Evolutionary conservation across 2,329 filamentous ascomycete species (phyloP).

Genomic region (Teratosphaeria gauchensis): DNA sequence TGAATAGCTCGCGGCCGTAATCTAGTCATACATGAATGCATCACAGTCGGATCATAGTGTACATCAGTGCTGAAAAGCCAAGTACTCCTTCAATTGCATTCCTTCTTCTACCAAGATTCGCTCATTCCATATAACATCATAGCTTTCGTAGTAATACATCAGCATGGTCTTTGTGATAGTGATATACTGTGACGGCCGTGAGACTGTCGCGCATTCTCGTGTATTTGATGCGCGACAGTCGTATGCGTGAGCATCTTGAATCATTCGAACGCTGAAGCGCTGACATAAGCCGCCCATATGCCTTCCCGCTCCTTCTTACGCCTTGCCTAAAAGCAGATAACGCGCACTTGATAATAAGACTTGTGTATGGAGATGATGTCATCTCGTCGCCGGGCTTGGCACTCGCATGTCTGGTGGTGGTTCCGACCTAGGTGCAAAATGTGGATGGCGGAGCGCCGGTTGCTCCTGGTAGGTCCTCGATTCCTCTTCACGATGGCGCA

Average conservation of each 20-base stretch:
- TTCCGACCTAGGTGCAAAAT: background rate
- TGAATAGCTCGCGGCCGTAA: background rate
- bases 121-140: background rate
- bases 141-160: background rate
- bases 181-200: background rate
- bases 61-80: background rate
- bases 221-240: background rate
- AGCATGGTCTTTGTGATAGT: background rate
- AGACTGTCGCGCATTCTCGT: background rate
- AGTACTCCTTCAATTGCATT: background rate
- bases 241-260: constrained; percentile 1
- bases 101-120: background rate
- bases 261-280: constrained; percentile 3
- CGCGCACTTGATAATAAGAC: background rate
- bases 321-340: background rate
- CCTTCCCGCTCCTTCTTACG: background rate
- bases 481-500: constrained; percentile 17
- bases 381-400: background rate
- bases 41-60: background rate
- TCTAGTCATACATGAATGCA: background rate
- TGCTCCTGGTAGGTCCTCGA: background rate
- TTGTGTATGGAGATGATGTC: background rate
- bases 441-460: background rate
- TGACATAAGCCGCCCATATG: background rate
- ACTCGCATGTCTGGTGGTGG: background rate